phyloP scores from a whole-genome alignment of 257 asterid genomes.

The Penstemon davidsonii region DNA sequence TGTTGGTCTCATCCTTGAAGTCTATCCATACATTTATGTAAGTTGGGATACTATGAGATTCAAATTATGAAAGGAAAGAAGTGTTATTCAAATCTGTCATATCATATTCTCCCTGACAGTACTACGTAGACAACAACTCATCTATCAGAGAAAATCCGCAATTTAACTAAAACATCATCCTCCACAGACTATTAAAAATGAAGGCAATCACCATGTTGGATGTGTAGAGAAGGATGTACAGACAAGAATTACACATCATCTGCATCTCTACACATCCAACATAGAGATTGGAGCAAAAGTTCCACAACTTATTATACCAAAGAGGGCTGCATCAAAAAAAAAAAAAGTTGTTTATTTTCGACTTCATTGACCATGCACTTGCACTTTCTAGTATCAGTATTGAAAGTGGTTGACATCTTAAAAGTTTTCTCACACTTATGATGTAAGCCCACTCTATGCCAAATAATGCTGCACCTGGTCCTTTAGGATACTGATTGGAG shows the following conservation, averaged over 20 bases:
- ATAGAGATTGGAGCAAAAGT: too few relatives aligned
- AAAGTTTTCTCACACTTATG: background rate
- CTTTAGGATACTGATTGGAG: background rate
- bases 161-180: background rate
- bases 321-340: background rate
- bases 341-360: too few relatives aligned
- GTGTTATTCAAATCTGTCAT: background rate
- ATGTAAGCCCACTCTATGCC: background rate
- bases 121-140: background rate
- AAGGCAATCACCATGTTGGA: background rate
- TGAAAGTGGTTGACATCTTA: background rate
- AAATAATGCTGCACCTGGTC: constrained; percentile 7
- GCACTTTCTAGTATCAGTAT: too few relatives aligned
- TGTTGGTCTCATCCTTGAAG: constrained; percentile 4
- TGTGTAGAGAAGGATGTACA: background rate
- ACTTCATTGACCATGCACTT: too few relatives aligned
- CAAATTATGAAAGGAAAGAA: background rate
- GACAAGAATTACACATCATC: background rate
- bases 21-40: constrained; percentile 2
- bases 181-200: background rate
- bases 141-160: background rate
- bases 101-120: background rate
- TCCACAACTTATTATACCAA: too few relatives aligned
- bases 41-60: constrained; percentile 1
- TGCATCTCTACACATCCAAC: too few relatives aligned